Base-by-base conservation (phyloP, 1,139 yeast species). In the Petasospora rhodanensis region DNA sequence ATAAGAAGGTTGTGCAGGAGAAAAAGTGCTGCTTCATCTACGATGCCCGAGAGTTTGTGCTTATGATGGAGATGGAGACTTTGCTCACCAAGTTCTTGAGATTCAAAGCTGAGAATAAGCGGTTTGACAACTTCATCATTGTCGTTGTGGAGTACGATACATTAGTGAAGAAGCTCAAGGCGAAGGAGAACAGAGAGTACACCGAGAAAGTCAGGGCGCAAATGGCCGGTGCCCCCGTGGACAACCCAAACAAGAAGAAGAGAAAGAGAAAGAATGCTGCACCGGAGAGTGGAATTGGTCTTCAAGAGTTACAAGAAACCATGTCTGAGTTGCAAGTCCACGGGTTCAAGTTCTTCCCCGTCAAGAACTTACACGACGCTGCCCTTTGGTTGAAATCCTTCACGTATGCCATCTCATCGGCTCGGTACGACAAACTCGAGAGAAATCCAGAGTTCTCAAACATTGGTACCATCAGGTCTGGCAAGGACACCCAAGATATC, bases 401-500 rank as follows among this genome's bases (percentile, higher is more conserved):
- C 42, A 63, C 82, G 0, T 70, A 76, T 45, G 66, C 85, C 1
- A 65, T 79, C 8, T 69, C 78, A 0, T 55, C 61, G 18, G 61
- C 73, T 7, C 49, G 75, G 21, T 73, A 74, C 52, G 85, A 78
- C 51, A 73, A 75, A 26, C 59, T 59, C 28, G 70, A 73, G 42
- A 57, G 84, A 42, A 71, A 75, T 49, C 62, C 65, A 37, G 67
- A 68, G 18, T 62, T 74, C 37, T 68, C 81, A 1, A 75, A 73
- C 43, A 54, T 79, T 9, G 74, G 77, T 1, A 59, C 61, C 6
- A 73, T 76, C 10, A 70, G 64, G 49, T 74, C 81, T 5, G 83
- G 83, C 0, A 55, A 59, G 6, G 71, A 68, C 45, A 45, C 60
- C 4, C 57, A 58, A 25, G 69, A 71, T 25, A 68, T 78, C 0